Evolutionary conservation across 108 stramenopile genomes (phyloP).

Genomic region (Skeletonema marinoi): DNA sequence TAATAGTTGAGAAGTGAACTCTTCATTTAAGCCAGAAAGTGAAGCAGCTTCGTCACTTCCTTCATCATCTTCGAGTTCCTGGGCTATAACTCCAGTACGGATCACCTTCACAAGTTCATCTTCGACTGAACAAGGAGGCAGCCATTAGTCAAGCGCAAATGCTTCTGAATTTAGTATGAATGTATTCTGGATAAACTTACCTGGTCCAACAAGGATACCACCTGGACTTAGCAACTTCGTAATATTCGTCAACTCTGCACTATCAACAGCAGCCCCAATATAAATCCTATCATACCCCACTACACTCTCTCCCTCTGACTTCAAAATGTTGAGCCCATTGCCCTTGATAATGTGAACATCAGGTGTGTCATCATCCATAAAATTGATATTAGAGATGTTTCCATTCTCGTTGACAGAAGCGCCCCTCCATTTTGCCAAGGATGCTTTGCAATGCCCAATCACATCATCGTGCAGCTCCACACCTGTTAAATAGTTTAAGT

Average conservation of each 20-base stretch:
- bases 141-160: neutral
- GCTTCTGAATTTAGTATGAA: neutral
- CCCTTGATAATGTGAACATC: constrained; percentile 75
- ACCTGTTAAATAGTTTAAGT: constrained; percentile 38
- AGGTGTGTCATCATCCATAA: constrained; percentile 42
- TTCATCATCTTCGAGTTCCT: constrained; percentile 15
- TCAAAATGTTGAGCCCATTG: constrained; percentile 66
- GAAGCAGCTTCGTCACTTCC: constrained; percentile 10
- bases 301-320: constrained; percentile 61
- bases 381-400: constrained; percentile 27
- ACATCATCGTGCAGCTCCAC: constrained; percentile 82
- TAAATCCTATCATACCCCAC: constrained; percentile 90
- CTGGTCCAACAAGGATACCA: constrained; percentile 86
- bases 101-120: constrained; percentile 81
- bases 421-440: constrained; percentile 67
- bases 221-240: constrained; percentile 75
- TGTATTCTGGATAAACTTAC: constrained; percentile 36
- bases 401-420: constrained; percentile 30
- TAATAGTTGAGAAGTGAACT: constrained; percentile 66
- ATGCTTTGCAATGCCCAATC: constrained; percentile 67
- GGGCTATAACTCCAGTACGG: constrained; percentile 44
- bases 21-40: constrained; percentile 19
- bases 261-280: constrained; percentile 78
- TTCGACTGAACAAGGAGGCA: constrained; percentile 48
- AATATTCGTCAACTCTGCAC: constrained; percentile 53